phyloP scores from a whole-genome alignment of 257 asterid species.

The Solanum chiquidenum region DNA sequence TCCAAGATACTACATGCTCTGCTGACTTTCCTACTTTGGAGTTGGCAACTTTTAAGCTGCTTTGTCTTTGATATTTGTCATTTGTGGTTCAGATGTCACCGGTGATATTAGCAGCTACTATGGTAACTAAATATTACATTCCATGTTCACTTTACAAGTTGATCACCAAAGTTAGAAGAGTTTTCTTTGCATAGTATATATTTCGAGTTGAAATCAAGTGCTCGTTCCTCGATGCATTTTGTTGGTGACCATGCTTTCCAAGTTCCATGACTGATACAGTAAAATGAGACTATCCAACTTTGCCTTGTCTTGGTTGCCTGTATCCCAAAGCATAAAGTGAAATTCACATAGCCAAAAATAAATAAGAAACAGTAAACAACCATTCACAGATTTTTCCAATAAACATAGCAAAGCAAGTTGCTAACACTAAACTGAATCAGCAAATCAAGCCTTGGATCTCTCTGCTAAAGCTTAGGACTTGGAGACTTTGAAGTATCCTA shows the following conservation, averaged over 20 bases:
- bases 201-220: background rate
- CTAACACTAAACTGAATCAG: background rate
- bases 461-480: background rate
- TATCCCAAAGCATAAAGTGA: background rate
- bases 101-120: background rate
- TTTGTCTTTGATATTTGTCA: background rate
- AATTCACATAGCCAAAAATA: background rate
- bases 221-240: too few species aligned
- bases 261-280: background rate
- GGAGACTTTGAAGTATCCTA: background rate
- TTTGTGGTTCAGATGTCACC: background rate
- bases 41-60: background rate
- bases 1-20: background rate
- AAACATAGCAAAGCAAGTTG: background rate
- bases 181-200: background rate
- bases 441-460: background rate
- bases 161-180: background rate
- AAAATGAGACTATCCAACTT: background rate
- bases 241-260: background rate
- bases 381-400: background rate
- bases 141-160: background rate
- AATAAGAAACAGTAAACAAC: background rate
- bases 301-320: background rate
- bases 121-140: background rate
- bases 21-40: background rate